Evolutionary conservation across 768 basidiomycete species (phyloP).

Genomic region (Kondoa malvinella): DNA sequence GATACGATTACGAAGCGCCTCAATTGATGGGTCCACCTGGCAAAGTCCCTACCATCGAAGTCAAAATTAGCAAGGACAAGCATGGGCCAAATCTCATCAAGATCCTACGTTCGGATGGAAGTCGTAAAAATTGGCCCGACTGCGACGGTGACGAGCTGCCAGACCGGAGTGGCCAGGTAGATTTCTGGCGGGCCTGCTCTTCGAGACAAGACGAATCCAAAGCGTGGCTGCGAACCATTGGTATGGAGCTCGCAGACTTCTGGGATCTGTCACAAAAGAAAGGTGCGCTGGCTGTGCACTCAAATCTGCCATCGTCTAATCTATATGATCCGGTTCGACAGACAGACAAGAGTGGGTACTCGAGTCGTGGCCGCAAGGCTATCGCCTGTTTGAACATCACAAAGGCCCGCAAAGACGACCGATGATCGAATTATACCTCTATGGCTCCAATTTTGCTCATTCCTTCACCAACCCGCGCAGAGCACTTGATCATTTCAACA

Average conservation of each 20-base stretch:
- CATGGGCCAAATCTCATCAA: neutral
- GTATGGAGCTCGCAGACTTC: conserved; percentile 2
- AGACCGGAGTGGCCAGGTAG: neutral
- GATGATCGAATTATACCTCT: neutral
- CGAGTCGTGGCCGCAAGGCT: neutral
- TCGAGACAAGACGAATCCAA: neutral
- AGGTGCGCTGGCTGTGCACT: neutral
- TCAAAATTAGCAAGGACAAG: neutral
- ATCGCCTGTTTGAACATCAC: neutral
- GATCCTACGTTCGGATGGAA: neutral
- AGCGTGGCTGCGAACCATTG: neutral
- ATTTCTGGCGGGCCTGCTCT: neutral
- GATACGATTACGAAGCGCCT: neutral
- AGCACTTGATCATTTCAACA: neutral
- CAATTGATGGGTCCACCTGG: neutral
- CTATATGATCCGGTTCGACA: neutral
- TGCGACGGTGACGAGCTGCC: neutral
- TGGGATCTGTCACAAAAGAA: neutral
- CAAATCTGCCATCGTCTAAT: neutral
- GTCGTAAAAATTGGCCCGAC: neutral
- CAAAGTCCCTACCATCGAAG: neutral
- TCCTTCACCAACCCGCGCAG: neutral
- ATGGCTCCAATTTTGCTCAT: conserved; percentile 1
- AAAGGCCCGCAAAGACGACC: neutral
- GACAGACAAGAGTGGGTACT: neutral